Evolutionary conservation across 805 yeast genomes (phyloP).

Genomic region (Debaryomyces hansenii): DNA sequence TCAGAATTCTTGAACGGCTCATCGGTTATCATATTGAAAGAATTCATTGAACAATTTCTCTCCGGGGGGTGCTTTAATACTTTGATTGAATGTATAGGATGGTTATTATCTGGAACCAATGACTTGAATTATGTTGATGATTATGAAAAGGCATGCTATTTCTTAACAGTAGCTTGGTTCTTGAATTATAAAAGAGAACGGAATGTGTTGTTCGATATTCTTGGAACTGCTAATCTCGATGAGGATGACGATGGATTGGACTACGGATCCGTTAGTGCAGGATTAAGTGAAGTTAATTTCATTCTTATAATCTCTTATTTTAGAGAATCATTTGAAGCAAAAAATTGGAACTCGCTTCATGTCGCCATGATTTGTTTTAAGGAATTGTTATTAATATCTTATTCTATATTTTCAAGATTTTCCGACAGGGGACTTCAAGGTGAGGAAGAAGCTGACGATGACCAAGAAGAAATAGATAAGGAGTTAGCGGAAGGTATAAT

Average conservation of each 20-base stretch:
- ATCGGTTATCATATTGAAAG: constrained; percentile 33
- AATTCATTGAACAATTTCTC: constrained; percentile 54
- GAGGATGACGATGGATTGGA: constrained; percentile 28
- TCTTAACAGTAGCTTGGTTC: constrained; percentile 73
- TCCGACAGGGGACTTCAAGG: constrained; percentile 1
- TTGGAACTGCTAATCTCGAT: constrained; percentile 3
- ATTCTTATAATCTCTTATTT: constrained; percentile 49
- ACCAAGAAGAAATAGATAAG: constrained; percentile 36
- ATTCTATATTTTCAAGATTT: constrained; percentile 37
- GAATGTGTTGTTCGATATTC: constrained; percentile 7
- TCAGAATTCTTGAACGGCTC: constrained; percentile 30
- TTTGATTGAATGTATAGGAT: constrained; percentile 53
- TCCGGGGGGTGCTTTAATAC: constrained; percentile 75
- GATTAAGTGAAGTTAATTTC: constrained; percentile 61
- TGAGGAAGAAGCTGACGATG: constrained; percentile 27
- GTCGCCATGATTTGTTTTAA: constrained; percentile 68
- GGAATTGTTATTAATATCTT: constrained; percentile 54
- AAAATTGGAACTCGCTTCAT: constrained; percentile 62
- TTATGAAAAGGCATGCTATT: constrained; percentile 46
- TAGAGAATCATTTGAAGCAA: constrained; percentile 41
- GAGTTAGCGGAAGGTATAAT: constrained; percentile 57
- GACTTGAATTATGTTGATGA: constrained; percentile 32
- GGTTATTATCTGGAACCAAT: constrained; percentile 27
- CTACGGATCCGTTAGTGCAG: constrained; percentile 51
- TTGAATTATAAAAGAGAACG: constrained; percentile 57